Base-by-base conservation (phyloP, 257 asterid genomes). In the Leptodermis oblonga region DNA sequence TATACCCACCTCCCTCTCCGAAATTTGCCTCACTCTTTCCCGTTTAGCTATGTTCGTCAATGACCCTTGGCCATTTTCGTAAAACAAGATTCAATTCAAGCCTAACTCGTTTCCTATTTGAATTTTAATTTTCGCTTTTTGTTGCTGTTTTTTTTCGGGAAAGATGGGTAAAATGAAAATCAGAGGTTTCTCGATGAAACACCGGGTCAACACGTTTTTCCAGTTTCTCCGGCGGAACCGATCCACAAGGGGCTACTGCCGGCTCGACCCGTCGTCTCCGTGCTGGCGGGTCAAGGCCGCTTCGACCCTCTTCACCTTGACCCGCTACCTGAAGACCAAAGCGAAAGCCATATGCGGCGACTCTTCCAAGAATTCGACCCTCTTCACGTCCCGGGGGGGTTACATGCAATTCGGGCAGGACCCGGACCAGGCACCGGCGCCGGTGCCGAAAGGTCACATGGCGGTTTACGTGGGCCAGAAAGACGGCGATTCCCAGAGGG, bases 31-130 rank as follows among this genome's bases (percentile, higher is more conserved):
- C 62, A 63, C 92, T 59, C 86, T 82, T 22, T 84, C 80, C 79
- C 90, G 90, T 1, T 78, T 86, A 45, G 80, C 86, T 78, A 89
- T 92, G 85, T 87, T 92, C 83, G 34, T 70, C 23, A 89, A 89
- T 56, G 85, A 88, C 69, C 97, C 90, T 64, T 91, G 96, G 97
- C 97, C 97, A 20, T 85, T 86, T 79, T 84, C 96, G 23, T 81
- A 36, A 36, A 34, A 1, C 36, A 5, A 48, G 25, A 30, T 23
- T 14, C 11, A 54, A 69, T 45, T 62, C n/a, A 33, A 2, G 3
- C 68, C 23, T 46, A 49, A 39, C 43, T 1, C 22, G 15, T 25
- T 5, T 46, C 17, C 0, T 48, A 2, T 30, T 14, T 12, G 9
- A 6, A 2, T 36, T 52, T 17, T 22, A 28, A 5, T 66, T 28